Evolutionary conservation across 768 basidiomycete genomes (phyloP).

Genomic region (Rhodotorula taiwanensis): DNA sequence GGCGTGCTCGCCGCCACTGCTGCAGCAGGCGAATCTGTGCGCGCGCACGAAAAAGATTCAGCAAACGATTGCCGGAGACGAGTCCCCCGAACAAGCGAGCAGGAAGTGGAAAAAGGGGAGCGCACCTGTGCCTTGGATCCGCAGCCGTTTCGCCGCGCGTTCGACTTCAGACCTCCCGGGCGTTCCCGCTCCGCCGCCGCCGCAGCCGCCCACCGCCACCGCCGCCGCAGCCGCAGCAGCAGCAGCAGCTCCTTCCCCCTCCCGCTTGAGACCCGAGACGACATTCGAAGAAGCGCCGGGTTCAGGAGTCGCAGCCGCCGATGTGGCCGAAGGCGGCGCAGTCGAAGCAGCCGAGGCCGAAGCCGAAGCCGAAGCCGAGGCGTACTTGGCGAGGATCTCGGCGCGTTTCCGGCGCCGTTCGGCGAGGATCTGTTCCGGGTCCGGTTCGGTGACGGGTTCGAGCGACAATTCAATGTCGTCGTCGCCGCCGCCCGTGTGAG

Average conservation of each 20-base stretch:
- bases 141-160: constrained; percentile 17
- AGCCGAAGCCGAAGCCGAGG: background rate
- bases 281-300: background rate
- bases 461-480: constrained; percentile 45
- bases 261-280: background rate
- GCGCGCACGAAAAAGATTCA: too few relatives aligned
- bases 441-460: constrained; percentile 56
- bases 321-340: background rate
- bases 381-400: constrained; percentile 73
- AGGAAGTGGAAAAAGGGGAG: background rate
- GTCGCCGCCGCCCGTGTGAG: too few relatives aligned
- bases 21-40: constrained; percentile 9
- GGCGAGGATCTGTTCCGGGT: constrained; percentile 52
- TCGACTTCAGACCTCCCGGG: constrained; percentile 23
- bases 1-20: too few relatives aligned
- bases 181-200: background rate
- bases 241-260: background rate
- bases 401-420: constrained; percentile 64
- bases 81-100: too few relatives aligned
- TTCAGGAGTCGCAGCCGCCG: background rate
- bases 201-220: too few relatives aligned
- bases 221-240: background rate
- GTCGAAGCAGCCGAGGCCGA: background rate
- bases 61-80: too few relatives aligned
- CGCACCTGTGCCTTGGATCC: constrained; percentile 24